Evolutionary conservation across 768 basidiomycete species (phyloP).

Genomic region (Suillus tomentosus): DNA sequence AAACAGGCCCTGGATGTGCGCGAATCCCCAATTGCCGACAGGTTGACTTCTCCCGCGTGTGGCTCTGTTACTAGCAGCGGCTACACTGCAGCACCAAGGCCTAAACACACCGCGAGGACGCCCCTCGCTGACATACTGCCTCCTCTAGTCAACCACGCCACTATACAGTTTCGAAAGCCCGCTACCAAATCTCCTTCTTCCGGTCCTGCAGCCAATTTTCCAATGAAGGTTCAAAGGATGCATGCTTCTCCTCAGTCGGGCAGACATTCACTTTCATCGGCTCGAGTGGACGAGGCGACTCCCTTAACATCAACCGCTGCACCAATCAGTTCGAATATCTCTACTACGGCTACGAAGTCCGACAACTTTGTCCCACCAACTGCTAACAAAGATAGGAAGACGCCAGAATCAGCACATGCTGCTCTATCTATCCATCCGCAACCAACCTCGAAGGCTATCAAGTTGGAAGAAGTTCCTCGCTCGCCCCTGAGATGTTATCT

Average conservation of each 20-base stretch:
- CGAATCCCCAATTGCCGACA: neutral
- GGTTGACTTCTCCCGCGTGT: neutral
- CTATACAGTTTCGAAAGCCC: neutral
- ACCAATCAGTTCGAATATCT: neutral
- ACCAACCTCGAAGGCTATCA: constrained; percentile 16
- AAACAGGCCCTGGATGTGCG: neutral
- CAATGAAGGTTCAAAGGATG: neutral
- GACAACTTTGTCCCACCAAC: neutral
- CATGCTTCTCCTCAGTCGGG: neutral
- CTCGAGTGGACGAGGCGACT: neutral
- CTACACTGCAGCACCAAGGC: neutral
- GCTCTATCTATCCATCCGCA: neutral
- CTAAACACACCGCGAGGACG: neutral
- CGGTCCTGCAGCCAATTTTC: neutral
- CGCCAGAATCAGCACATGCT: neutral
- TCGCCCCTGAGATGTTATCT: constrained; percentile 12
- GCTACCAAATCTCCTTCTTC: neutral
- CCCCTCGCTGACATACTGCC: neutral
- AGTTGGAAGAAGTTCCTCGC: constrained; percentile 21
- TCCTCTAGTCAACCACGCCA: neutral
- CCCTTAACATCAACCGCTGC: neutral
- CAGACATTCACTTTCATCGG: no score
- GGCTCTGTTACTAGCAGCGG: neutral
- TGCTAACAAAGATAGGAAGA: neutral
- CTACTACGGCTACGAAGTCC: neutral